Percentiles rank a stretch among this genome's conserved stretches.
Evolutionary conservation across 805 yeast species (phyloP).

Genomic region (Zygoascus flipseniorum): DNA sequence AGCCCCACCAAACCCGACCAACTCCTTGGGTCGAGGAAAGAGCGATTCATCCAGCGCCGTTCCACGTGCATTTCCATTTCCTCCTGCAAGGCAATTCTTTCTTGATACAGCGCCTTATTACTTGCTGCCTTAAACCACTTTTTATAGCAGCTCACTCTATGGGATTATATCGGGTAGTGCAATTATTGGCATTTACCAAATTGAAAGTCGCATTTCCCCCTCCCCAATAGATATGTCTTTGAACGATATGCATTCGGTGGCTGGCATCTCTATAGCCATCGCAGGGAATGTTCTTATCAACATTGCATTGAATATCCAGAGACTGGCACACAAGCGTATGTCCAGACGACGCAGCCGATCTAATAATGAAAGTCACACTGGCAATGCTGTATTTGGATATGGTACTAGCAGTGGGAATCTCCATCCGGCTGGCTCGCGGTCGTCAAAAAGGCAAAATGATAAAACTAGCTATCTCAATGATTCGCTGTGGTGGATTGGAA

Average conservation of each 20-base stretch:
- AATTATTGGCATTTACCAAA: too few relatives aligned
- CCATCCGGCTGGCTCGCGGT: not conserved
- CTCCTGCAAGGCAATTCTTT: too few relatives aligned
- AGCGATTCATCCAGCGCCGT: too few relatives aligned
- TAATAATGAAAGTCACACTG: not conserved
- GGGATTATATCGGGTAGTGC: too few relatives aligned
- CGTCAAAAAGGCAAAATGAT: slow-evolving; percentile 3
- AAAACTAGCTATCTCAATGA: slow-evolving; percentile 15
- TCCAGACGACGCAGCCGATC: slow-evolving; percentile 10
- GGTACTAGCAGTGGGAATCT: not conserved
- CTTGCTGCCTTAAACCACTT: too few relatives aligned
- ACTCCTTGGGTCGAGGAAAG: too few relatives aligned
- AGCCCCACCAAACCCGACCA: too few relatives aligned
- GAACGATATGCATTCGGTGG: not conserved
- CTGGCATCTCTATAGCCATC: slow-evolving; percentile 31
- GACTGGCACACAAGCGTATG: slow-evolving; percentile 31
- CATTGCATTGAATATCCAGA: slow-evolving; percentile 35
- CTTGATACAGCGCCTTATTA: too few relatives aligned
- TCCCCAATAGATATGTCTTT: not conserved
- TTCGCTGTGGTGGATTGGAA: slow-evolving; percentile 36
- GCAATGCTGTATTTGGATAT: not conserved
- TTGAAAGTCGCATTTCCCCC: not conserved
- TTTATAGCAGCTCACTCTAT: too few relatives aligned
- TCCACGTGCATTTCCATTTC: too few relatives aligned
- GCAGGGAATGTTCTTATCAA: slow-evolving; percentile 32